A percentile compares a stretch with the other conserved stretches of the same genome.
These are phyloP conservation scores for Tetradesmus lagerheimii DNA, from an alignment of 139 green algal species.

Conservation along the genomic window DNA sequence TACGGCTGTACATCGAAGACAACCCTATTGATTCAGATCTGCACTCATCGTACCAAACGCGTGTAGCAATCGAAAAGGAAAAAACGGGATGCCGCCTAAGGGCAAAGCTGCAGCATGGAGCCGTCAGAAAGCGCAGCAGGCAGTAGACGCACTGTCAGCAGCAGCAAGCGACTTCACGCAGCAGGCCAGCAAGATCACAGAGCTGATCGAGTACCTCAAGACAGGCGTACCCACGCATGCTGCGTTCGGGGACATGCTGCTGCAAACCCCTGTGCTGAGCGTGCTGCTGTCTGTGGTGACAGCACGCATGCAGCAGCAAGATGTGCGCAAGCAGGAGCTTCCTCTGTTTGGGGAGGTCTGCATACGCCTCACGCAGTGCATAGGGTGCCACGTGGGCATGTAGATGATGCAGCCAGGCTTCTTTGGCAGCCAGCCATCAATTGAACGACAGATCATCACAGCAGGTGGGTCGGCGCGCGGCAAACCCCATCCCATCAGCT, in stretches of 20 bases:
- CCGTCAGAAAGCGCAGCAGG: background rate
- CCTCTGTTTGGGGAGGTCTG: background rate
- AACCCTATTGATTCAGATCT: background rate
- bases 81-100: too few relatives aligned
- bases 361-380: background rate
- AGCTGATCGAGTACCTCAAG: background rate
- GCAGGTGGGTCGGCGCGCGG: background rate
- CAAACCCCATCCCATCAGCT: too few relatives aligned
- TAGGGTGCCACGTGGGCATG: background rate
- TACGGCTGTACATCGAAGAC: background rate
- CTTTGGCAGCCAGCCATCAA: background rate
- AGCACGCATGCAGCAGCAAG: background rate
- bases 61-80: too few relatives aligned
- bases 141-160: background rate
- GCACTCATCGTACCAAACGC: too few relatives aligned
- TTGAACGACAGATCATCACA: background rate
- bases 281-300: background rate
- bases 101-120: background rate
- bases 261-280: background rate
- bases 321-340: background rate
- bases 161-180: background rate
- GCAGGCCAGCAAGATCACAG: background rate
- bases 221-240: background rate
- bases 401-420: background rate
- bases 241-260: background rate